Base-by-base conservation (phyloP, 2,329 filamentous ascomycete species). In the Nemania sp. region DNA sequence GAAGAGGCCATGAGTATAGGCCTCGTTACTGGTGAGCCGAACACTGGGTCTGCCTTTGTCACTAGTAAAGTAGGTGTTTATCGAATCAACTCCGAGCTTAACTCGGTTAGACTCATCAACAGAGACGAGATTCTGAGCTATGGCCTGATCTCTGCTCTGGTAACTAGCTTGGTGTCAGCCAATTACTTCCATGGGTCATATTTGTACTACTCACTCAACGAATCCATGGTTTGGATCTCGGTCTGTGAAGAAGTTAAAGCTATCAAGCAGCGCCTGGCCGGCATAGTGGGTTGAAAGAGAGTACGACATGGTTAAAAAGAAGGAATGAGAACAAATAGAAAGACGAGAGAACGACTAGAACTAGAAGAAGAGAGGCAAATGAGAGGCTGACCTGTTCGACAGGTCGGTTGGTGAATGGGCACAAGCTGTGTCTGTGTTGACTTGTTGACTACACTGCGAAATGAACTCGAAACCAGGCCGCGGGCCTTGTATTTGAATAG, bases 1-100 rank as follows among this genome's bases (percentile, higher is more conserved):
- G 62, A 91, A 83, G 8, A 91, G 78, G 1, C 86, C 88, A 61
- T 85, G 77, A 24, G 77, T 81, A 68, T 84, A 91, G 3, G 75
- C 70, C 44, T 81, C 76, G 48, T 82, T 86, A 70, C 85, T 89
- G 37, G 83, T 81, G 11, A 91, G 70, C 14, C 88, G 81, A 33
- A 91, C 80, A 58, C 85, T 89, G 8, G 77, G 75, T 15, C 80
- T 70, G n/a, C 79, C 80, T 49, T 68, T 63, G 44, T 70, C 63
- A 2, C 68, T 57, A 2, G 61, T 61, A 3, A 58, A 57, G 56
- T 75, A 77, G 2, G 50, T 67, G 45, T 73, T 74, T 30, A 63
- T 68, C 42, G 68, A 67, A 56, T 80, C 77, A 15, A 80, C 76
- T 6, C 75, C 73, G 5, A 81, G 65, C 33, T 70, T 73, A n/a